phyloP scores from a whole-genome alignment of 345 rosid genomes.

The Noccaea bulbosa region DNA sequence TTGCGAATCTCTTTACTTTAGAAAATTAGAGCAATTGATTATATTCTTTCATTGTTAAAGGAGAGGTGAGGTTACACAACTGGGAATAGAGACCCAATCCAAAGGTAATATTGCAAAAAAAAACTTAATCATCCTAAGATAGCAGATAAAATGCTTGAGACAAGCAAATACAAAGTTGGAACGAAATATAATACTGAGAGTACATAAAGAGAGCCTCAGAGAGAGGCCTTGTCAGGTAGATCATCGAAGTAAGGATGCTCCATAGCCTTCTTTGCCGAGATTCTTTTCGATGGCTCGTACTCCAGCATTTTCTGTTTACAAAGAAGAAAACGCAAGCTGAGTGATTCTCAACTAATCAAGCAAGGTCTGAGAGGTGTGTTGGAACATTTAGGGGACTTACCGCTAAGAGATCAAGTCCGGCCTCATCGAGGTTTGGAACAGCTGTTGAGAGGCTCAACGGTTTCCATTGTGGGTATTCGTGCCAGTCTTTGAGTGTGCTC shows the following conservation, averaged over 20 bases:
- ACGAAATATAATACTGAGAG: constrained; percentile 21
- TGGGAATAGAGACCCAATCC: constrained; percentile 24
- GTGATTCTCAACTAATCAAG: constrained; percentile 12
- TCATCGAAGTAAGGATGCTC: constrained; percentile 91
- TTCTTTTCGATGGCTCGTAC: constrained; percentile 80
- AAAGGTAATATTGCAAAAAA: background rate
- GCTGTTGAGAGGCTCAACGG: constrained; percentile 67
- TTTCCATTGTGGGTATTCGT: constrained; percentile 96
- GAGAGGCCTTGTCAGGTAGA: constrained; percentile 56
- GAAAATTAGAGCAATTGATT: background rate
- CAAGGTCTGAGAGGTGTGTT: constrained; percentile 14
- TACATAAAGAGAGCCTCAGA: constrained; percentile 46
- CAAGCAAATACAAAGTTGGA: constrained; percentile 47
- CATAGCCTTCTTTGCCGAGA: constrained; percentile 94
- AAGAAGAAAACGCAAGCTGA: background rate
- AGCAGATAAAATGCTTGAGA: constrained; percentile 56
- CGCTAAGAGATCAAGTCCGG: constrained; percentile 75
- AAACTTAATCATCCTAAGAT: constrained; percentile 32
- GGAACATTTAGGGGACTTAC: constrained; percentile 50
- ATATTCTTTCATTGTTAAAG: constrained; percentile 35
- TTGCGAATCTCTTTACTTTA: constrained; percentile 17
- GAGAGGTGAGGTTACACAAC: constrained; percentile 23
- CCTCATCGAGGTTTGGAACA: constrained; percentile 68
- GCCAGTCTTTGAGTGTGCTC: constrained; percentile 90
- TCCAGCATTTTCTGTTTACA: constrained; percentile 82